Base-by-base conservation (phyloP, 148 eudicot genomes). In the Cornus kousa region DNA sequence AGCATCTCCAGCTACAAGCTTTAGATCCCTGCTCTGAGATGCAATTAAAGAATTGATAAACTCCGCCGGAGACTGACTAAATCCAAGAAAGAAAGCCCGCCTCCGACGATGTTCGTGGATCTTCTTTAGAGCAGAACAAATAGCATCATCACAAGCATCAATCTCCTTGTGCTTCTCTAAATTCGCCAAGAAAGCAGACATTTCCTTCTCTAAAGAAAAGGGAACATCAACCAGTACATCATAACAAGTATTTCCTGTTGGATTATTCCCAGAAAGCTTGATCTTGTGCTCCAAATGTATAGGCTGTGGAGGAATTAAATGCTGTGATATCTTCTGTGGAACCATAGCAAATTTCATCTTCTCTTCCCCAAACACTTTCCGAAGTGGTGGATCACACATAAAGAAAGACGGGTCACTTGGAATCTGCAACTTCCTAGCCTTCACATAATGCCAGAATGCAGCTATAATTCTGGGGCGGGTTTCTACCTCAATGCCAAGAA, bases 381-480 rank as follows among this genome's bases (percentile, higher is more conserved):
- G 82, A 9, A 96, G 90, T 57, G 92, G 85, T 24, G 91, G 85
- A 80, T 96, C 97, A 69, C 99, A 96, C 39, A 80, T 78, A 82
- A 96, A 92, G 70, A 86, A 82, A 35, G 98, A 85, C 68, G 95
- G 83, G 78, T 96, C 98, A 72, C 83, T 83, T 22, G 98, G 88
- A 74, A 93, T 88, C 78, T 92, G 98, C 78, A 96, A 83, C 70
- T 91, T 96, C 81, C 85, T 90, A 82, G 76, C 59, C 85, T 89
- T 96, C 31, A 96, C 87, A 83, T 96, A 96, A 33, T 96, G 90
- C 99, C 99, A 96, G 71, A 96, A 82, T n/a, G 98, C 99, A 75
- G 89, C 82, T 78, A 92, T 75, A 74, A 93, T 85, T 77, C 91
- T 84, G 13, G 92, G 79, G n/a, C 94, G 93, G 43, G 99, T 92